phyloP scores from a whole-genome alignment of 1,284 basidiomycete genomes.

The Pseudomicrostroma phylloplanum region DNA sequence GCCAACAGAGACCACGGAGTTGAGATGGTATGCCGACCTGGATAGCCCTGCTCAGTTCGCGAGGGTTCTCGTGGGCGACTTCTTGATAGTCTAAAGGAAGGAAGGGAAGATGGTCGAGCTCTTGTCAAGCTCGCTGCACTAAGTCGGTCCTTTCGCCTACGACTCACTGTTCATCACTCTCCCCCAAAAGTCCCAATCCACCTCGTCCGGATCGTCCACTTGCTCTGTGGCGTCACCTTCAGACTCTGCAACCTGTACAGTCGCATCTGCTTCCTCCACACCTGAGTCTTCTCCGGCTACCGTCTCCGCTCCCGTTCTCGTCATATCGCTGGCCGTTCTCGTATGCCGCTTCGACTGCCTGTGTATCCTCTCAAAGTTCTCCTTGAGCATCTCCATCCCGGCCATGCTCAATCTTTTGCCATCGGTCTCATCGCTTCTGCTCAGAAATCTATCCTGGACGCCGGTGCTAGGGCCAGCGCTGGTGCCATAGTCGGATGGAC shows the following conservation, averaged over 20 bases:
- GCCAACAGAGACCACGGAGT: conserved; percentile 92
- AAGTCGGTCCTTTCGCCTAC: background rate
- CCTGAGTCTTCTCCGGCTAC: conserved; percentile 1
- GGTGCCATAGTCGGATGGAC: too few relatives aligned
- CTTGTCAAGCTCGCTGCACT: background rate
- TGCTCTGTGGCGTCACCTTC: conserved; percentile 5
- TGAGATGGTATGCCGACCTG: conserved; percentile 81
- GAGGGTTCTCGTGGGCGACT: conserved; percentile 56
- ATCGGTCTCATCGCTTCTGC: conserved; percentile 34
- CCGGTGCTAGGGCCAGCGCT: too few relatives aligned
- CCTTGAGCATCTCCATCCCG: conserved; percentile 40
- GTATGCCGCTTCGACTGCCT: conserved; percentile 14
- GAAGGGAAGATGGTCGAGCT: conserved; percentile 45
- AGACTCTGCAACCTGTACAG: conserved; percentile 10
- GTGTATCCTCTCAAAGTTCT: conserved; percentile 42
- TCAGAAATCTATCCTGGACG: conserved; percentile 20
- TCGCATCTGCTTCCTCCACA: conserved; percentile 2
- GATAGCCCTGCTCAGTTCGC: conserved; percentile 75
- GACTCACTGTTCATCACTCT: conserved; percentile 65
- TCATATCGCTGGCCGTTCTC: conserved; percentile 10
- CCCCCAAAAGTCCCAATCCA: conserved; percentile 84
- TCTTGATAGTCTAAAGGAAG: conserved; percentile 60
- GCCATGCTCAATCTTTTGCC: conserved; percentile 36
- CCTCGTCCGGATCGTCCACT: conserved; percentile 21
- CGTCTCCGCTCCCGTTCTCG: conserved; percentile 12